A percentile compares a stretch with the other conserved stretches of the same genome.
Evolutionary conservation across 306 rosid genomes (phyloP).

Genomic region (Inga laurina): DNA sequence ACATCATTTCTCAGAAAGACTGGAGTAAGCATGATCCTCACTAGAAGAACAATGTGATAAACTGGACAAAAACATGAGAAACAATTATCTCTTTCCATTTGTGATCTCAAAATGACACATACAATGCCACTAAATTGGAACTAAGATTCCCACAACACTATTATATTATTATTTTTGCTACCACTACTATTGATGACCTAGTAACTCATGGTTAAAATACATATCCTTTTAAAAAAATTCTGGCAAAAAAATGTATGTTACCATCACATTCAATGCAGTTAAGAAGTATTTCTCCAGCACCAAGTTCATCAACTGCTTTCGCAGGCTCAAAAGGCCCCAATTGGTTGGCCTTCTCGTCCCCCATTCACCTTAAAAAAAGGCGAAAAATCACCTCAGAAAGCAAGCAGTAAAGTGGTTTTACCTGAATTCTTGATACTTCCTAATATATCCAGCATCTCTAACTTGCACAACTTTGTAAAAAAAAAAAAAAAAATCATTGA

Average conservation of each 20-base stretch:
- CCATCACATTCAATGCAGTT: constrained; percentile 98
- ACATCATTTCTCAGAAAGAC: not conserved
- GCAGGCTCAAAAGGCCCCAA: constrained; percentile 95
- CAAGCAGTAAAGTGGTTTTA: not conserved
- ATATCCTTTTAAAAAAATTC: not conserved
- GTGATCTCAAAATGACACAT: no score
- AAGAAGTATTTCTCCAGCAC: constrained; percentile 95
- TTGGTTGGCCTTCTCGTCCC: constrained; percentile 89
- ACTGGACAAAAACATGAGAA: not conserved
- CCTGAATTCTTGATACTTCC: not conserved
- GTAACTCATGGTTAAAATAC: not conserved
- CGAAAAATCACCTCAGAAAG: not conserved
- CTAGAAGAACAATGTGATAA: not conserved
- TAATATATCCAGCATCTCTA: not conserved
- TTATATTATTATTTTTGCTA: no score
- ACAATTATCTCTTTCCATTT: not conserved
- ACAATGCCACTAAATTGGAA: no score
- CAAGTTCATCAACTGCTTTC: constrained; percentile 88
- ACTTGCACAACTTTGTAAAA: not conserved
- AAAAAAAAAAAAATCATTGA: not conserved
- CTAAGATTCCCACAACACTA: no score
- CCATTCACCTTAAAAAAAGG: constrained; percentile 59
- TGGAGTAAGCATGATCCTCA: not conserved
- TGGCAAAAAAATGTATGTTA: constrained; percentile 27
- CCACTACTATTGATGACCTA: not conserved